phyloP scores from a whole-genome alignment of 352 stramenopile genomes.

The Hyphochytrium catenoides region DNA sequence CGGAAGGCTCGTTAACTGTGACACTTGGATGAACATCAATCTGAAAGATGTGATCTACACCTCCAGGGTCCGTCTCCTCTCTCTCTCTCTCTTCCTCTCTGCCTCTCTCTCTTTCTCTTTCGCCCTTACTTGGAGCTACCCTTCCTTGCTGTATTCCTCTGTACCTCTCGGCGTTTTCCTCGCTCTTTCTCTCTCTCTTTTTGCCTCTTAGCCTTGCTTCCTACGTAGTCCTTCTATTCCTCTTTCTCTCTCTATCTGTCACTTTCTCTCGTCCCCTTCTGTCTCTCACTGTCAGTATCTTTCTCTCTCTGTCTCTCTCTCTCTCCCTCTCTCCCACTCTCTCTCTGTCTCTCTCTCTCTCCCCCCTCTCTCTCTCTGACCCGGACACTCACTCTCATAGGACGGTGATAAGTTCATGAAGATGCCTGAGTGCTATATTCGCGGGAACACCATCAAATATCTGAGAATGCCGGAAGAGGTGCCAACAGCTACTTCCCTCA shows the following conservation, averaged over 20 bases:
- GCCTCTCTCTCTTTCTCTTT: not conserved
- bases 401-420: slow-evolving; percentile 95
- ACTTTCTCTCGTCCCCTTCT: too few relatives aligned
- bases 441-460: slow-evolving; percentile 96
- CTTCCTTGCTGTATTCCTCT: not conserved
- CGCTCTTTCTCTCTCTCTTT: not conserved
- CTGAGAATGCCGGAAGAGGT: slow-evolving; percentile 89
- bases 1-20: slow-evolving; percentile 83
- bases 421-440: slow-evolving; percentile 92
- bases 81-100: too few relatives aligned
- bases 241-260: too few relatives aligned
- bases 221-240: not conserved
- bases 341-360: too few relatives aligned
- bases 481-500: too few relatives aligned
- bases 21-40: slow-evolving; percentile 99
- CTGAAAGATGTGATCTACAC: slow-evolving; percentile 96
- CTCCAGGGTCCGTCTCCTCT: slow-evolving; percentile 36
- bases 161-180: not conserved
- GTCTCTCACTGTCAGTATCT: too few relatives aligned
- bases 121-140: not conserved
- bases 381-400: too few relatives aligned
- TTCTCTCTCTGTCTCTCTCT: too few relatives aligned
- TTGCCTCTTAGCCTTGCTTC: not conserved
- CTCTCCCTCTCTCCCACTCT: too few relatives aligned
- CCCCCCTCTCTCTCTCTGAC: too few relatives aligned